Conservation (phyloP, 345 rosid species). For the Aethionema arabicum region DNA sequence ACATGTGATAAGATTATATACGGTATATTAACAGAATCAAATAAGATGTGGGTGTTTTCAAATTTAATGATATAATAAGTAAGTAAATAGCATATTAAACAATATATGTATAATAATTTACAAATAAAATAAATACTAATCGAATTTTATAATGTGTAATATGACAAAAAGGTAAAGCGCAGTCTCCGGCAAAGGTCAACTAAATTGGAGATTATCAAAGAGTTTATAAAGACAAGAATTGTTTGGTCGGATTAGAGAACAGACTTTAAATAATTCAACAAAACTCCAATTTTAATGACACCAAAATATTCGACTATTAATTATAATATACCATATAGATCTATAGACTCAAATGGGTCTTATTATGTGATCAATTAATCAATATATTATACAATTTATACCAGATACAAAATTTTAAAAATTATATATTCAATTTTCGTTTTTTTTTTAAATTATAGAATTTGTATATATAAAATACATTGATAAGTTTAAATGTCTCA, state of each 20-base stretch:
- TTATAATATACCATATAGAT: constrained; percentile 21
- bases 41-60: no score
- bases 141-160: not conserved
- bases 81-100: no score
- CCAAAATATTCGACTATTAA: constrained; percentile 31
- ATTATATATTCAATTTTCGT: no score
- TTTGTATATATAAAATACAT: not conserved
- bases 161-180: constrained; percentile 35
- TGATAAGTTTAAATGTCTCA: constrained; percentile 29
- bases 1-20: no score
- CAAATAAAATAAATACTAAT: no score
- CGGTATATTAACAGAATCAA: no score
- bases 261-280: constrained; percentile 35
- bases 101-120: no score
- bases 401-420: no score
- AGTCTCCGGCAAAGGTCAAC: constrained; percentile 50
- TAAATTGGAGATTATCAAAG: constrained; percentile 16
- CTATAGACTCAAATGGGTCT: constrained; percentile 18
- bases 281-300: constrained; percentile 36
- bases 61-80: no score
- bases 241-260: constrained; percentile 27
- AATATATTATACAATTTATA: constrained; percentile 3
- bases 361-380: not conserved
- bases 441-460: no score
- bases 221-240: constrained; percentile 26